Base-by-base conservation (phyloP, 192 early-diverging fungal species). In the Entomortierella chlamydospora region DNA sequence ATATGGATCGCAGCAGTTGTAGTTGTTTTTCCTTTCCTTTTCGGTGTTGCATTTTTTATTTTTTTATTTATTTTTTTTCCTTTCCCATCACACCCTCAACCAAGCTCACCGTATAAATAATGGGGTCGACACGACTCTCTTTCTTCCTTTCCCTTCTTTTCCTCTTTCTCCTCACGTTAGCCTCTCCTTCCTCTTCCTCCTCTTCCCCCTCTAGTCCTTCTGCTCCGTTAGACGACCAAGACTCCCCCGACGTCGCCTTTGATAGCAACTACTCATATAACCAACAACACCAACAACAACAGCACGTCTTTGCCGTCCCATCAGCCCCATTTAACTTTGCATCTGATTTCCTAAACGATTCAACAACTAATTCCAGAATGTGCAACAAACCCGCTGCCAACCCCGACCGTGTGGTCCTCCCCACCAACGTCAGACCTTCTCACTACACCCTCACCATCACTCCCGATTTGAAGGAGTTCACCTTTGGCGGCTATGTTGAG, bases 391-490 rank as follows among this genome's bases (percentile, higher is more conserved):
- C 61, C 41, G 34, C 54, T 28, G 68, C 74, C 56, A 78, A 78
- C 56, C 74, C 57, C 22, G 59, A 80, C 49, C 88, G 87, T 45
- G 91, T 95, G 82, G 88, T 96, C 47, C 89, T 97, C 34, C 96
- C 96, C 61, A 88, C 89, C 70, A 95, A 88, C 65, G 92, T 96
- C 59, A 91, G 83, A 33, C 96, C 96, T 10, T 70, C 85, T 43
- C 93, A 96, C 83, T 97, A 97, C 85, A 86, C 85, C 61, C 83
- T 97, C 28, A 82, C 84, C 18, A 82, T 97, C 30, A 91, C 89
- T 25, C 96, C 96, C 9, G 88, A 95, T 73, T 81, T 97, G 57
- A 89, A 91, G 11, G 83, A 87, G 43, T 94, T 95, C 64, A 89
- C 87, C 11, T 97, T 95, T 77, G 82, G 85, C 23, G 97, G 97